Conservation (phyloP, 345 rosid genomes). For the Angophora floribunda region DNA sequence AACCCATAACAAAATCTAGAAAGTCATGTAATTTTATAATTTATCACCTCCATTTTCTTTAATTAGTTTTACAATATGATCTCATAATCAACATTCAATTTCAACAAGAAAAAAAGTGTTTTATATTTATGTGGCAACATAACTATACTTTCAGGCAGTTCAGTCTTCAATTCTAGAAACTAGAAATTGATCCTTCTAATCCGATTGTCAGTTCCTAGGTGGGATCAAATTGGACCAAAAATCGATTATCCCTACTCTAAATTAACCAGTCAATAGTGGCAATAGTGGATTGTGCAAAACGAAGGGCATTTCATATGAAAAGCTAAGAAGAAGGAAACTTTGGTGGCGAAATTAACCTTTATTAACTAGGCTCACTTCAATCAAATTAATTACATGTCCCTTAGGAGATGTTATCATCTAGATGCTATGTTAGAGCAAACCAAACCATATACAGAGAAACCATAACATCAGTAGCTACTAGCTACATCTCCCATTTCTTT, state of each 20-base stretch:
- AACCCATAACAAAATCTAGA: too few relatives aligned
- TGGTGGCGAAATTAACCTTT: background rate
- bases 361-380: background rate
- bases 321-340: background rate
- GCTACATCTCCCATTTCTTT: background rate
- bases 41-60: background rate
- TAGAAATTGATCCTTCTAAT: too few relatives aligned
- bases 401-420: background rate
- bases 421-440: background rate
- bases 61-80: too few relatives aligned
- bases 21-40: too few relatives aligned
- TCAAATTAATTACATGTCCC: background rate
- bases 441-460: background rate
- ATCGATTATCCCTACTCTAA: background rate
- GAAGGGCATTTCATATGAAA: background rate
- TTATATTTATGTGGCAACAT: background rate
- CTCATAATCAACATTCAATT: background rate
- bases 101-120: background rate
- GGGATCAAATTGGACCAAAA: too few relatives aligned
- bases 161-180: accelerated
- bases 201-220: too few relatives aligned
- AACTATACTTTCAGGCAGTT: too few relatives aligned
- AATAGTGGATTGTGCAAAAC: background rate
- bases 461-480: background rate
- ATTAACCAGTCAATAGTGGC: background rate